Conservation (phyloP, 2,329 filamentous ascomycete species). For the Nigrospora sphaerica region DNA sequence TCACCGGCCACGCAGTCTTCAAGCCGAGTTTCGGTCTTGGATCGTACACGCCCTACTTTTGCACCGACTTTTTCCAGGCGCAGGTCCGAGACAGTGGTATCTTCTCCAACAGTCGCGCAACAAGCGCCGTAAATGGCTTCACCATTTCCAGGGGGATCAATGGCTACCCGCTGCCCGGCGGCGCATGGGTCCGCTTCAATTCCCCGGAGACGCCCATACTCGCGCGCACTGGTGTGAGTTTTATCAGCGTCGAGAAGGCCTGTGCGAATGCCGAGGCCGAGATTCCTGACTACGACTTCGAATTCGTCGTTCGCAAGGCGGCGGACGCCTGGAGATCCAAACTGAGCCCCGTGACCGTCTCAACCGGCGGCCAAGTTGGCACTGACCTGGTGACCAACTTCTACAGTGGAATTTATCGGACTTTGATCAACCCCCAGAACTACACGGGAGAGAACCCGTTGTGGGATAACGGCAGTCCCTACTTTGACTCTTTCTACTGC, state of each 20-base stretch:
- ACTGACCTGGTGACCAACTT: slow-evolving; percentile 53
- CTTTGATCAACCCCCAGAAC: slow-evolving; percentile 66
- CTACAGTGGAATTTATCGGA: slow-evolving; percentile 67
- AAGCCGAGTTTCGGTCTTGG: slow-evolving; percentile 59
- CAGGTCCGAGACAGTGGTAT: slow-evolving; percentile 52
- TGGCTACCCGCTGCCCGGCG: slow-evolving; percentile 48
- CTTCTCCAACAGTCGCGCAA: slow-evolving; percentile 51
- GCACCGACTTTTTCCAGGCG: slow-evolving; percentile 58
- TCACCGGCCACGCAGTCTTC: slow-evolving; percentile 57
- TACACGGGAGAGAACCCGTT: slow-evolving; percentile 67
- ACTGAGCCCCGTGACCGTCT: slow-evolving; percentile 48
- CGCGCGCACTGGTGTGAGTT: slow-evolving; percentile 62
- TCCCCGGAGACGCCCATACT: slow-evolving; percentile 43
- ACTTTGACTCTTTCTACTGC: slow-evolving; percentile 72
- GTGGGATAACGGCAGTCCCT: slow-evolving; percentile 60
- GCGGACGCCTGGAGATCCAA: slow-evolving; percentile 55
- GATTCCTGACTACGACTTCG: slow-evolving; percentile 62
- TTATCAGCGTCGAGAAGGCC: slow-evolving; percentile 58
- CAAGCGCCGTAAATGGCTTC: slow-evolving; percentile 36
- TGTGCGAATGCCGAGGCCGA: slow-evolving; percentile 63
- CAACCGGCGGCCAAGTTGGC: slow-evolving; percentile 43
- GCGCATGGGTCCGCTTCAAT: slow-evolving; percentile 58
- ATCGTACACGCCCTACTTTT: slow-evolving; percentile 54
- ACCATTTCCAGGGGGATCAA: slow-evolving; percentile 43
- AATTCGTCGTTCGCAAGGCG: slow-evolving; percentile 41